phyloP scores from a whole-genome alignment of 768 basidiomycete species.

The Lactarius deliciosus region DNA sequence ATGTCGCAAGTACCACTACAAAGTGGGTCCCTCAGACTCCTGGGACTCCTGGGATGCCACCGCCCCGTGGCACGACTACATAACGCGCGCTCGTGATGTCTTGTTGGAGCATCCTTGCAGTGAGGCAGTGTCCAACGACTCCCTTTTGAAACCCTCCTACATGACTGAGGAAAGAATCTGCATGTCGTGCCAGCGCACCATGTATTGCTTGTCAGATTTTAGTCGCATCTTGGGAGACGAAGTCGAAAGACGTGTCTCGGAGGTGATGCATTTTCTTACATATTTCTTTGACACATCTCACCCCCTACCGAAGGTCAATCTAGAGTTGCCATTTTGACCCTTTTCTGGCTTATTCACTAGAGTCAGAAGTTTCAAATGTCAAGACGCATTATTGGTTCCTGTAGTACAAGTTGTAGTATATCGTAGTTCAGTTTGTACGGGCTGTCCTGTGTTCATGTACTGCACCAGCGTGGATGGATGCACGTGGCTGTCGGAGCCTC shows the following conservation, averaged over 20 bases:
- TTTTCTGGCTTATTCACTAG: neutral
- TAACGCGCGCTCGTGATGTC: neutral
- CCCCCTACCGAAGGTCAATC: neutral
- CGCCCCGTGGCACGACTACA: neutral
- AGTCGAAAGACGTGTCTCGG: constrained; percentile 4
- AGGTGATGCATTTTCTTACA: neutral
- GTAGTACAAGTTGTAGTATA: too few species aligned
- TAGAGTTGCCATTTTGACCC: constrained; percentile 9
- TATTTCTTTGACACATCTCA: neutral
- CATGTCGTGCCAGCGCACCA: neutral
- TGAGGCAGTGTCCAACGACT: neutral
- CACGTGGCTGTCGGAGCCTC: too few species aligned
- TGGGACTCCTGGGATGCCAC: neutral
- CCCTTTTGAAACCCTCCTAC: neutral
- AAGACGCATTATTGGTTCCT: neutral
- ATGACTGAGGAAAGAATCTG: neutral
- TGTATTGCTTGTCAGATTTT: constrained; percentile 7
- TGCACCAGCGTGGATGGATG: too few species aligned
- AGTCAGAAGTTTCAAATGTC: neutral
- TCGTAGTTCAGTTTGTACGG: neutral
- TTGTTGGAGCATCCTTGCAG: constrained; percentile 1
- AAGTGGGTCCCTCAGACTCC: too few species aligned
- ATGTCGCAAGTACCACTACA: too few species aligned
- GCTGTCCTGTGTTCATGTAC: too few species aligned
- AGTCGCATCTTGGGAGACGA: constrained; percentile 7